Base-by-base conservation (phyloP, 441 rosid species). In the Gossypium schwendimanii region DNA sequence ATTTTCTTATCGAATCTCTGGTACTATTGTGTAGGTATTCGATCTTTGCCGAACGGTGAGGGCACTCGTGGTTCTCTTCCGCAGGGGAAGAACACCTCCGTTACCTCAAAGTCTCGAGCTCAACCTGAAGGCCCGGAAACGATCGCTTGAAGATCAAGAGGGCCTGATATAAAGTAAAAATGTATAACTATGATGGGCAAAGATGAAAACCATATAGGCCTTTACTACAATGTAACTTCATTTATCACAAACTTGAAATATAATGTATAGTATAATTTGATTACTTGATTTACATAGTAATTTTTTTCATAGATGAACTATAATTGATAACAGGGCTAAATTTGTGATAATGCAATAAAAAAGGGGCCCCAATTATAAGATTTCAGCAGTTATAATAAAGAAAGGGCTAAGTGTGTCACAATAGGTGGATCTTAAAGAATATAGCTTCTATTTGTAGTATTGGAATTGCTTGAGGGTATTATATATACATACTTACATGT, bases 1-100 rank as follows among this genome's bases (percentile, higher is more conserved):
- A 28, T 59, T 58, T 24, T 6, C 45, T 28, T 54, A 54, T 24
- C 50, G 45, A 58, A 18, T 55, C 45, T 49, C 26, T 52, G 53
- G 23, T n/a, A 73, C 57, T 71, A 12, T 53, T 28, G 52, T 71
- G 75, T 84, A 92, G 98, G 91, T 94, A 24, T 94, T 92, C 73
- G 97, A 94, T 87, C 89, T 94, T 73, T 94, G 97, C 70, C 90
- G 45, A 17, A 95, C 88, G 76, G 88, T 88, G 84, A 89, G 97
- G 84, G 94, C 89, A 10, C 87, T 91, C 17, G 97, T 98, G 1
- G 98, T 92, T 68, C 83, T 92, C 60, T 95, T 95, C 77, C 89
- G 99, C 15, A 78, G 92, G 50, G 98, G 99, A 41, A 87, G 94
- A 78, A 92, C 88, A 24, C 99, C 98, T 17, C 99, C 98, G 12